Evolutionary conservation across 2,329 filamentous ascomycete genomes (phyloP), one percentile per base, ranked within the genome.

Genomic region (Coniochaeta sp.): DNA sequence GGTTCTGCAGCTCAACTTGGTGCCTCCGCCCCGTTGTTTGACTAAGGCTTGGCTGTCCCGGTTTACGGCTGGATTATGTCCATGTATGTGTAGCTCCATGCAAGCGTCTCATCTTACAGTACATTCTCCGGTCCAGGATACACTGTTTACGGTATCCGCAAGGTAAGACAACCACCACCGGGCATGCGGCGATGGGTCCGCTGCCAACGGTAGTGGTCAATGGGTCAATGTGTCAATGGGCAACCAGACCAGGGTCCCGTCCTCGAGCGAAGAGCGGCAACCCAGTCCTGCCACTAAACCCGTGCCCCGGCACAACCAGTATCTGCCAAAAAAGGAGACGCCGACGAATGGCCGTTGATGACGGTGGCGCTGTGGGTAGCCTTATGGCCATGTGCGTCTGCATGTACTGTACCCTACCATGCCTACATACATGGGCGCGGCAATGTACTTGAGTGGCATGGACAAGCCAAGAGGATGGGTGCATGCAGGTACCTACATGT

Each of bases 341-440:
- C 47, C 47, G 47, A 52, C 19, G 47, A 52, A 52, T 52, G 24
- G 47, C 47, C 47, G 47, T 52, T 52, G 47, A 52, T 52, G 47
- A 52, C 47, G 47, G 47, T 31, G 47, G 47, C 47, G 47, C 47
- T 52, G 47, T 52, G 47, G 47, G 47, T 52, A 52, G 47, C 47
- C 47, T 24, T 52, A 52, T n/a, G 47, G 47, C 47, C 47, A 52
- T 52, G 47, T 52, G 47, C 24, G 7, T 31, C 24, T 26, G 26
- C 47, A 52, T 28, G 47, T 52, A 52, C 47, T 2, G 26, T 31
- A 47, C 43, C 43, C 3, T 22, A 24, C 8, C 7, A 14, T 36
- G 34, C 12, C 34, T 12, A 12, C 34, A 12, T 36, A 52, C 47
- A 52, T 52, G n/a, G 9, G 6, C 47, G 19, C 47, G 47, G 47